These are phyloP conservation scores for Penicillium daleae DNA, from an alignment of 495 filamentous ascomycete species.

Conservation along the genomic window DNA sequence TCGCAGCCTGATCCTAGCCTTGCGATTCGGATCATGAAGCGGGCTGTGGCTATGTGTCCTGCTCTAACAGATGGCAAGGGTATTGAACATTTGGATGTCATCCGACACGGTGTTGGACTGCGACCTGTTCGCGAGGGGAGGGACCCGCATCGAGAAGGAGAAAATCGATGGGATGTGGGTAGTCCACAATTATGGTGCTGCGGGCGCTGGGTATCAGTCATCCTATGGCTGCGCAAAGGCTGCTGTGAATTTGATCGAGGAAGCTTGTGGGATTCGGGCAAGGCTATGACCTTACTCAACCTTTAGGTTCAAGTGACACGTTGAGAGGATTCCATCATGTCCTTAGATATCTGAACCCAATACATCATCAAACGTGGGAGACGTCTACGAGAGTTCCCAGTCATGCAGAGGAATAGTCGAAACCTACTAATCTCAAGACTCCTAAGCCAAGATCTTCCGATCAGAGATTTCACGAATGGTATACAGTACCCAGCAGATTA, in stretches of 20 bases:
- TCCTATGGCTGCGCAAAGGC: conserved; percentile 71
- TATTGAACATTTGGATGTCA: conserved; percentile 68
- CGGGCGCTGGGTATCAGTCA: conserved; percentile 69
- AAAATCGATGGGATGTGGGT: conserved; percentile 63
- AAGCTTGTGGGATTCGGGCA: neutral
- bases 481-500: too few relatives aligned
- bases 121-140: conserved; percentile 70
- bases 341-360: too few relatives aligned
- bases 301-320: too few relatives aligned
- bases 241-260: neutral
- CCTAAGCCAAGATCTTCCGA: too few relatives aligned
- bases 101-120: conserved; percentile 81
- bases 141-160: conserved; percentile 78
- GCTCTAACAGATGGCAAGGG: conserved; percentile 65
- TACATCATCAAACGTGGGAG: too few relatives aligned
- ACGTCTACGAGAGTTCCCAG: too few relatives aligned
- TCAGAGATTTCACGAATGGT: too few relatives aligned
- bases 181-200: conserved; percentile 85
- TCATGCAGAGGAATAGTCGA: too few relatives aligned
- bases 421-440: too few relatives aligned
- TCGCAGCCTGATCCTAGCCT: conserved; percentile 72
- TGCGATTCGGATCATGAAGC: conserved; percentile 80
- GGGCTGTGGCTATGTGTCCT: conserved; percentile 69
- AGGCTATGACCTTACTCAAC: too few relatives aligned
- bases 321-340: too few relatives aligned